Evolutionary conservation across 148 eudicot species (phyloP), one percentile per base, ranked within the genome.

Genomic region (Rheum nobile): DNA sequence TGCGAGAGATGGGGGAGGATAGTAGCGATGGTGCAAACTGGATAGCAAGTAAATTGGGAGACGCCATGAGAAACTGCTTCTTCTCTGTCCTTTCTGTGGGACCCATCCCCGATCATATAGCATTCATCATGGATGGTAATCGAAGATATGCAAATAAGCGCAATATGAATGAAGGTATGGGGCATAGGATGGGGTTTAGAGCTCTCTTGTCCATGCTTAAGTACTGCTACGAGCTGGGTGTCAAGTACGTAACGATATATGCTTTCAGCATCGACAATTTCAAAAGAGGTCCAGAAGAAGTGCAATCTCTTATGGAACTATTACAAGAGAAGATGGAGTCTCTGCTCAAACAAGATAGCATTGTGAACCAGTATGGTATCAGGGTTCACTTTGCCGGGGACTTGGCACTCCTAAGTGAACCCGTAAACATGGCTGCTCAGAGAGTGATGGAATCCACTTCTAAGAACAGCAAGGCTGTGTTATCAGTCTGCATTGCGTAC

Each of bases 401-500:
- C 67, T 38, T 85, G 71, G 74, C 75, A 13, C 76, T 83, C 29
- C 17, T 85, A 38, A 57, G 41, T 14, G 80, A 82, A 24, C 71
- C 79, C 3, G 80, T 85, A 13, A 77, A 75, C 44, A n/a, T 38
- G 22, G 80, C 83, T 2, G 85, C 83, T 24, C 79, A 82, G 39
- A 80, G 61, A 46, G 82, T 77, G 13, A 82, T 82, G 85, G 48
- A 68, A 26, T 78, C 75, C 28, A 82, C 88, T 21, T 65, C 77
- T 1, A 50, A 72, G 8, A 85, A 85, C 70, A 54, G 55, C 22
- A 76, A 54, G 16, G 54, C 50, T 22, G 44, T 78, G n/a, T 72
- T 85, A 86, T 79, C 86, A 1, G 83, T 90, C 7, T 90, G 93
- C 68, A 67, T 87, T n/a, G 91, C 92, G 31, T 88, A 90, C 73